Evolutionary conservation across 2,329 filamentous ascomycete species (phyloP).

Genomic region (Zelopaecilomyces penicillatus): DNA sequence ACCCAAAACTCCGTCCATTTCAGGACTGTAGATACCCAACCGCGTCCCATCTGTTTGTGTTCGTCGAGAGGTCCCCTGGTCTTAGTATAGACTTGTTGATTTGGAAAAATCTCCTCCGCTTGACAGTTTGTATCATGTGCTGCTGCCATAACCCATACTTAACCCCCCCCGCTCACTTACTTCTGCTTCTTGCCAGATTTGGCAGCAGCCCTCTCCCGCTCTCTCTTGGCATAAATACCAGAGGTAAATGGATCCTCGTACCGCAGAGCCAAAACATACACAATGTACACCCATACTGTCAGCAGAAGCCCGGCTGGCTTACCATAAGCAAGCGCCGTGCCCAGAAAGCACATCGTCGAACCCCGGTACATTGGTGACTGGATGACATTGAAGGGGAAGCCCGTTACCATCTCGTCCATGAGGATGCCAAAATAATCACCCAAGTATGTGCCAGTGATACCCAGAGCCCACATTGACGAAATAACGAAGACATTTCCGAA

Average conservation of each 20-base stretch:
- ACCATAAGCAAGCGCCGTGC: constrained; percentile 73
- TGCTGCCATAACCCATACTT: not conserved
- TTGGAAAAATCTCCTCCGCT: no score
- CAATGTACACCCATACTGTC: constrained; percentile 63
- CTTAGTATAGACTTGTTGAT: no score
- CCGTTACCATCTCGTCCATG: constrained; percentile 89
- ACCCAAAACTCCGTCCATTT: constrained; percentile 4
- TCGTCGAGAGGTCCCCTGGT: no score
- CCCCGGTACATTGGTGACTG: constrained; percentile 95
- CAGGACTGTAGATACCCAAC: no score
- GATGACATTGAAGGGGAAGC: constrained; percentile 91
- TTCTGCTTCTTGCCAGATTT: constrained; percentile 44
- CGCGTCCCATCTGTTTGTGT: no score
- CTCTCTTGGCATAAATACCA: constrained; percentile 84
- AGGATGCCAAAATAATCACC: constrained; percentile 98
- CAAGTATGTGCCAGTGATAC: constrained; percentile 90
- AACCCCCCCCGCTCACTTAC: constrained; percentile 20
- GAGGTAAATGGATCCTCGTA: constrained; percentile 95
- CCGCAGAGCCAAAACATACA: constrained; percentile 72
- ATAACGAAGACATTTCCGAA: constrained; percentile 78
- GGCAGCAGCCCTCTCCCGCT: constrained; percentile 44
- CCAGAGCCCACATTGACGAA: constrained; percentile 82
- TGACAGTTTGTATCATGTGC: not conserved
- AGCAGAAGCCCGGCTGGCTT: constrained; percentile 80
- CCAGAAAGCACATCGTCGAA: constrained; percentile 84